These are phyloP conservation scores for Boletus subcaerulescens DNA, from an alignment of 768 basidiomycete genomes.

Conservation along the genomic window DNA sequence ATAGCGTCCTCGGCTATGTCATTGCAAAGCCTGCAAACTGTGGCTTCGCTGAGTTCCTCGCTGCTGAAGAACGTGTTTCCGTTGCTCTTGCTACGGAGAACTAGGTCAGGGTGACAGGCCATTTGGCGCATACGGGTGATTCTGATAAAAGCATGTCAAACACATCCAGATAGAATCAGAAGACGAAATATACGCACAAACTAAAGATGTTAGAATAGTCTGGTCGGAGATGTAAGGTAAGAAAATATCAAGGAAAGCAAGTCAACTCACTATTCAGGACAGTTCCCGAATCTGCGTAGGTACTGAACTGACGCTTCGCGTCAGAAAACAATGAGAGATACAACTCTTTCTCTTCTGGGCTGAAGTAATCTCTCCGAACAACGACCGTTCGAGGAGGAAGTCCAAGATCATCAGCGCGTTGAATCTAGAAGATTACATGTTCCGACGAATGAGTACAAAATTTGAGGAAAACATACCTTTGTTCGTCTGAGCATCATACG, in stretches of 20 bases:
- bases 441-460: background rate
- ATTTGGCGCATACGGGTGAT: slow-evolving; percentile 96
- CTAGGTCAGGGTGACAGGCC: slow-evolving; percentile 94
- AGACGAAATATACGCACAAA: slow-evolving; percentile 43
- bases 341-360: slow-evolving; percentile 94
- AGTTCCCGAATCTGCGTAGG: slow-evolving; percentile 88
- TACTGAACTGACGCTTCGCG: slow-evolving; percentile 88
- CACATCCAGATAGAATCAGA: background rate
- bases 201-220: slow-evolving; percentile 91
- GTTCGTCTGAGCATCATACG: slow-evolving; percentile 94
- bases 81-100: slow-evolving; percentile 83
- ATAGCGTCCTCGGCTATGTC: slow-evolving; percentile 98
- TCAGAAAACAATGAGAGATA: slow-evolving; percentile 90
- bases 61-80: slow-evolving; percentile 52
- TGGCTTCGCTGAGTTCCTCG: slow-evolving; percentile 66
- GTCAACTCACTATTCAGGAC: slow-evolving; percentile 78
- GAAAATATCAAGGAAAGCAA: background rate
- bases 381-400: slow-evolving; percentile 89
- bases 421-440: slow-evolving; percentile 48
- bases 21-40: slow-evolving; percentile 92
- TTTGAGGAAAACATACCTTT: slow-evolving; percentile 45
- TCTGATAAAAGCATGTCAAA: slow-evolving; percentile 37
- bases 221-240: slow-evolving; percentile 26
- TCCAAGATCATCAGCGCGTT: slow-evolving; percentile 95
- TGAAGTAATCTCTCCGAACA: slow-evolving; percentile 89